Evolutionary conservation across 1,284 basidiomycete species (phyloP).

Genomic region (Malassezia sympodialis): DNA sequence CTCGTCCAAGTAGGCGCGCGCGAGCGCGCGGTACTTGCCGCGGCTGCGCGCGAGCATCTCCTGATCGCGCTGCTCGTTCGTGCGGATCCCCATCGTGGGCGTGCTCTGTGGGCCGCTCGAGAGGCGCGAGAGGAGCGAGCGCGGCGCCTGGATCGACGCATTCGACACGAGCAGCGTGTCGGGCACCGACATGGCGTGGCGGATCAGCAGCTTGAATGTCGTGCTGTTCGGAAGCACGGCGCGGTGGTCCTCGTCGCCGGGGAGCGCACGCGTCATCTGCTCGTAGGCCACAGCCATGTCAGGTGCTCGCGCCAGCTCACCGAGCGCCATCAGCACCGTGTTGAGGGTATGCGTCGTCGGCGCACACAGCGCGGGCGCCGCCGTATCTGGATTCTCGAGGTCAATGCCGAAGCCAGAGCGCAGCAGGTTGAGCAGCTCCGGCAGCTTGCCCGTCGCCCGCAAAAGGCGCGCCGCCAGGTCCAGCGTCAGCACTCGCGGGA

Average conservation of each 20-base stretch:
- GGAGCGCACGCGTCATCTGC: conserved; percentile 30
- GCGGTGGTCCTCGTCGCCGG: background rate
- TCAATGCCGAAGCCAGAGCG: conserved; percentile 37
- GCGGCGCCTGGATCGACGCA: conserved; percentile 17
- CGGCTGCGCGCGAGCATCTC: conserved; percentile 23
- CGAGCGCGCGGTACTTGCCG: conserved; percentile 20
- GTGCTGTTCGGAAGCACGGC: conserved; percentile 29
- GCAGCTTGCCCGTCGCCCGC: conserved; percentile 34
- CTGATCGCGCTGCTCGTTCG: conserved; percentile 18
- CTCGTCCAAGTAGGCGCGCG: conserved; percentile 16
- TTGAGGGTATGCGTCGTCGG: conserved; percentile 39
- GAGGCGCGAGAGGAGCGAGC: conserved; percentile 3
- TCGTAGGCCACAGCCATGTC: conserved; percentile 44
- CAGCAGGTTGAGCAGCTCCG: conserved; percentile 28
- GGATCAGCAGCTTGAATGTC: conserved; percentile 28
- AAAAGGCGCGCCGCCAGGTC: conserved; percentile 33
- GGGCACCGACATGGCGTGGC: conserved; percentile 28
- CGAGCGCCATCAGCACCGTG: conserved; percentile 42
- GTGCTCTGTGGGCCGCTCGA: background rate
- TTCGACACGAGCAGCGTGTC: conserved; percentile 26
- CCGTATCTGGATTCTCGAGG: conserved; percentile 26
- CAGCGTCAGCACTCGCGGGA: conserved; percentile 26
- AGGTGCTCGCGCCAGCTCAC: conserved; percentile 37
- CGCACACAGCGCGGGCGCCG: background rate
- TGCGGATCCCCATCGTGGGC: conserved; percentile 18